Base-by-base conservation (phyloP, 2,329 filamentous ascomycete genomes). In the Verticillium tricorpus region DNA sequence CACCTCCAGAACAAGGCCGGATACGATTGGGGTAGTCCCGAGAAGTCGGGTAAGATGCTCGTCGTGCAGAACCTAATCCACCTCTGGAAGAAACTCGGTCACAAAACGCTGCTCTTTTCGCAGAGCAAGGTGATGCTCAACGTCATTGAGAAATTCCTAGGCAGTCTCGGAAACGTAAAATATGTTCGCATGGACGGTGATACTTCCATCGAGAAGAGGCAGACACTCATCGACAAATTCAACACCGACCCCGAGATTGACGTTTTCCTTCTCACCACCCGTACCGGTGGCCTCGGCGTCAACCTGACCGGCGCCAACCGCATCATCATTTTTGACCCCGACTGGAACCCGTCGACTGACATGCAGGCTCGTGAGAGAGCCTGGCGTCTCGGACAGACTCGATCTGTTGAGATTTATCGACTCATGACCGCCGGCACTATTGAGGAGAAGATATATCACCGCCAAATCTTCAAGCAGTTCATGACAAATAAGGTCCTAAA, bases 371-470 rank as follows among this genome's bases (percentile, higher is more conserved):
- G 95, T 57, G 95, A 99, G 76, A 86, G 95, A 70, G 95, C 96
- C 6, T 99, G 95, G 95, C 88, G 95, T 62, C 79, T 99, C 2
- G 95, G 95, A 0, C 95, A 99, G 77, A 97, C 96, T 74, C 89
- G 90, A 60, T 92, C 97, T 57, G 95, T 99, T 32, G 93, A 92
- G 5, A 97, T 99, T 25, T 99, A 97, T 73, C 90, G 96, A 39
- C 82, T 99, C n/a, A 96, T 99, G 91, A 97, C 92, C 4, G 92
- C 94, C 5, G 95, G 95, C 1, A 99, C 96, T 0, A 99, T 99
- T 28, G 95, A 99, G 72, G 95, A 99, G 75, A 99, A 99, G 78
- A 99, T 99, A 34, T 99, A 98, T 66, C 94, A 99, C 74, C 90
- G 96, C 17, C 95, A 99, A 71, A 95, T 99, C 58, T 99, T 96